These are phyloP conservation scores for Suillus cothurnatus DNA, from an alignment of 768 basidiomycete species.

Conservation along the genomic window DNA sequence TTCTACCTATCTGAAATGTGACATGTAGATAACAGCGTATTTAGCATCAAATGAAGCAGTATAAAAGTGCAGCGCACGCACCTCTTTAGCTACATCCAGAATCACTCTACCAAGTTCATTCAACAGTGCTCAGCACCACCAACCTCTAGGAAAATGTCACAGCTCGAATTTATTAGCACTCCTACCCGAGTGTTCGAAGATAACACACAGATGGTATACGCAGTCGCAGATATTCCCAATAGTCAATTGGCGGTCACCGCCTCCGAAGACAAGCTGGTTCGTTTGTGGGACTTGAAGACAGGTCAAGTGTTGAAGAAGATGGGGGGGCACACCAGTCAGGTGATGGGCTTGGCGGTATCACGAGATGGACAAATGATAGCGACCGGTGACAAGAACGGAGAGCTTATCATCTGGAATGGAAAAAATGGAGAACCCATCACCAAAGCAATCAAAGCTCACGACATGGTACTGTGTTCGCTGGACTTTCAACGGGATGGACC, in stretches of 20 bases:
- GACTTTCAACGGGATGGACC: neutral
- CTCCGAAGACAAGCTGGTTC: neutral
- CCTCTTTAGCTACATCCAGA: neutral
- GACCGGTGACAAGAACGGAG: neutral
- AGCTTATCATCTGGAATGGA: neutral
- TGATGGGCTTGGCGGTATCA: neutral
- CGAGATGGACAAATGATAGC: neutral
- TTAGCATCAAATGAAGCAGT: neutral
- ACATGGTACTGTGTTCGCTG: neutral
- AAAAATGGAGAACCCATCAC: neutral
- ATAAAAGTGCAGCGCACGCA: neutral
- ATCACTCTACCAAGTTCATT: neutral
- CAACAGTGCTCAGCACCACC: neutral
- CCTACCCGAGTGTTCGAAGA: neutral
- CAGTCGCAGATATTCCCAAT: neutral
- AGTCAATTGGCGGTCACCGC: neutral
- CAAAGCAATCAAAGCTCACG: neutral
- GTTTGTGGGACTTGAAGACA: neutral
- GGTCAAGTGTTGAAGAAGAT: neutral
- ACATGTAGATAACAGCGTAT: neutral
- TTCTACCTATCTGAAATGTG: neutral
- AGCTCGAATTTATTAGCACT: neutral
- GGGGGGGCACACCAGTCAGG: neutral
- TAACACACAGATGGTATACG: neutral
- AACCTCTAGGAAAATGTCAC: neutral